These are phyloP conservation scores for Stephania cephalantha DNA, from an alignment of 164 flowering plant genomes.

Conservation along the genomic window DNA sequence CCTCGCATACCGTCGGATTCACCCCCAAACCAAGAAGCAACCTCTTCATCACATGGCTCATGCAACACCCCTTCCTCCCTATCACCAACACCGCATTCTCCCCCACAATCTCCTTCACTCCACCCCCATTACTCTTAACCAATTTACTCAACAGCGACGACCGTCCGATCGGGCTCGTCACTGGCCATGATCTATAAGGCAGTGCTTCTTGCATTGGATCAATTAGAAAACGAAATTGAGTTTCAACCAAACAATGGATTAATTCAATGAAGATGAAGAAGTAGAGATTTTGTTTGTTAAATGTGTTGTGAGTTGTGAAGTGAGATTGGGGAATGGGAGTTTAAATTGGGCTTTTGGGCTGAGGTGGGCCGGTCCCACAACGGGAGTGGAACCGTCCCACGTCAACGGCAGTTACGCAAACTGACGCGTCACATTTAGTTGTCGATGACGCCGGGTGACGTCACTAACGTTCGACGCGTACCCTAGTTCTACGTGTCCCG, in stretches of 20 bases:
- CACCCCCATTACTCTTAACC: background rate
- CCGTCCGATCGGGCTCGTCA: background rate
- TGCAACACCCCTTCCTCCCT: slow-evolving; percentile 62
- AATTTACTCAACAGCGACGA: background rate
- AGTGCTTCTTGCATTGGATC: slow-evolving; percentile 47
- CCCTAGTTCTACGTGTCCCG: no score
- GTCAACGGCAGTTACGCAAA: slow-evolving; percentile 20
- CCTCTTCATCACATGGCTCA: slow-evolving; percentile 70
- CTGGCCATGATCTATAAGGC: slow-evolving; percentile 44
- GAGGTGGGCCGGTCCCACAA: background rate
- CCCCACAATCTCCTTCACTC: slow-evolving; percentile 25
- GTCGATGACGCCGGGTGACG: slow-evolving; percentile 7
- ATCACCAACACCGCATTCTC: slow-evolving; percentile 70
- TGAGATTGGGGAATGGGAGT: background rate
- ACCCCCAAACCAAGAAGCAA: slow-evolving; percentile 58
- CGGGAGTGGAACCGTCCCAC: slow-evolving; percentile 6
- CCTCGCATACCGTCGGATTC: slow-evolving; percentile 65
- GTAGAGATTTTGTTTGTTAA: background rate
- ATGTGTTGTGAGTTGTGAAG: no score
- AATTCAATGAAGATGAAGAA: background rate
- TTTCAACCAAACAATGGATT: background rate
- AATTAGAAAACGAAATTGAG: background rate
- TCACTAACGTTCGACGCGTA: background rate
- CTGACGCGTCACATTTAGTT: slow-evolving; percentile 18
- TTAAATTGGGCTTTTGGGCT: background rate